Base-by-base conservation (phyloP, 75 land plant genomes). In the Adiantum capillusveneris region DNA sequence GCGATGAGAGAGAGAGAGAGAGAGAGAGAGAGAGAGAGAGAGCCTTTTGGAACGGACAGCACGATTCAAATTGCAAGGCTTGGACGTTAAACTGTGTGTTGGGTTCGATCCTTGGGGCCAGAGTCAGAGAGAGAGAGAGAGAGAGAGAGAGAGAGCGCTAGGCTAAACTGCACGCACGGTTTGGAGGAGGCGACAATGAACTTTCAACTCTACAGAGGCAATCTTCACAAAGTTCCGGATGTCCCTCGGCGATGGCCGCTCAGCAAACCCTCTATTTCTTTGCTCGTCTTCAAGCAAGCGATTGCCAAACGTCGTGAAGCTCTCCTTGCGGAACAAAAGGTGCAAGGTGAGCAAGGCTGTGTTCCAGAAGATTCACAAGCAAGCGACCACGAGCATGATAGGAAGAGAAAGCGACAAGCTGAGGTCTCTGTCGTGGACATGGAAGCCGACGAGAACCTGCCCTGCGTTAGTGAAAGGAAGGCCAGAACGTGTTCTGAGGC, bases 241-340 rank as follows among this genome's bases (percentile, higher is more conserved):
- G 63, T 63, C 44, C 73, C 73, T 0, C 54, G 77, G 27, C 72
- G 72, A 64, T 74, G 77, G 77, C 60, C 77, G 26, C 24, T 74
- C 14, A 67, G 74, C 5, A 75, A 69, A 29, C 73, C 73, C 21
- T 44, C 62, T 44, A 75, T 75, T 20, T 36, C 67, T 2, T 39
- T 75, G 46, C 41, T 30, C 2, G 64, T 52, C n/a, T 75, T 75
- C 57, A 57, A 65, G 65, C 31, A 46, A 3, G 55, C 74, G 1
- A 42, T 75, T 11, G 67, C 56, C 13, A 75, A 75, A 17, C 73
- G 77, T 21, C 24, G 64, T 41, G 65, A 41, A 25, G 74, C 77
- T 37, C 18, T 74, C 26, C 51, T 30, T 13, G 48, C 51, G 13
- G 20, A 43, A 53, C n/a, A 58, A 17, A 6, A 25, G 9, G 36